Conservation (phyloP, 2,329 filamentous ascomycete species). For the Claviceps digitariae region DNA sequence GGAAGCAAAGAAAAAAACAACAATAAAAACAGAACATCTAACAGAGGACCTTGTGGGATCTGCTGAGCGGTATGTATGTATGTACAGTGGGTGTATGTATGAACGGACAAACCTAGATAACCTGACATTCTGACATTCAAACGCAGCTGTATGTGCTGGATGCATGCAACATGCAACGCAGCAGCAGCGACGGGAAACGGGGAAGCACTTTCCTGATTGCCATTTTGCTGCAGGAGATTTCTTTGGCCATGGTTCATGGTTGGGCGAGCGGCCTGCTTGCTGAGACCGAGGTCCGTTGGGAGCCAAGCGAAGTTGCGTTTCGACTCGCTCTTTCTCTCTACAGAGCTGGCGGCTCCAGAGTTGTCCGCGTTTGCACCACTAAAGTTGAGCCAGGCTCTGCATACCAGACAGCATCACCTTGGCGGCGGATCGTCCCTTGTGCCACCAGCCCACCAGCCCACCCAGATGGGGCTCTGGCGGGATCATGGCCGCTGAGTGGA, state of each 20-base stretch:
- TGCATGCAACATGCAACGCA: not conserved
- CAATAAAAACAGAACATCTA: not conserved
- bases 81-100: no score
- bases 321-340: no score
- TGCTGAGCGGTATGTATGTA: not conserved
- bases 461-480: not conserved
- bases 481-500: not conserved
- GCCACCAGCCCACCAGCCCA: not conserved
- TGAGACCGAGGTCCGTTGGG: not conserved
- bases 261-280: no score
- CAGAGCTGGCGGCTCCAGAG: no score
- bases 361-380: no score
- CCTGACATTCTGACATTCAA: no score
- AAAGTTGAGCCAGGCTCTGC: no score
- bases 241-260: not conserved
- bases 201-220: slow-evolving; percentile 1
- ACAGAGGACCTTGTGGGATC: not conserved
- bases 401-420: slow-evolving; percentile 3
- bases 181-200: not conserved
- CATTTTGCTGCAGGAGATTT: not conserved
- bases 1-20: not conserved
- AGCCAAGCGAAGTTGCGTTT: slow-evolving; percentile 20
- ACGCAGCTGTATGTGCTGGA: not conserved
- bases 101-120: not conserved
- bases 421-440: slow-evolving; percentile 8